A percentile compares a stretch with the other conserved stretches of the same genome.
Conservation (phyloP, 768 basidiomycete species). For the Kwoniella mangroviensis region DNA sequence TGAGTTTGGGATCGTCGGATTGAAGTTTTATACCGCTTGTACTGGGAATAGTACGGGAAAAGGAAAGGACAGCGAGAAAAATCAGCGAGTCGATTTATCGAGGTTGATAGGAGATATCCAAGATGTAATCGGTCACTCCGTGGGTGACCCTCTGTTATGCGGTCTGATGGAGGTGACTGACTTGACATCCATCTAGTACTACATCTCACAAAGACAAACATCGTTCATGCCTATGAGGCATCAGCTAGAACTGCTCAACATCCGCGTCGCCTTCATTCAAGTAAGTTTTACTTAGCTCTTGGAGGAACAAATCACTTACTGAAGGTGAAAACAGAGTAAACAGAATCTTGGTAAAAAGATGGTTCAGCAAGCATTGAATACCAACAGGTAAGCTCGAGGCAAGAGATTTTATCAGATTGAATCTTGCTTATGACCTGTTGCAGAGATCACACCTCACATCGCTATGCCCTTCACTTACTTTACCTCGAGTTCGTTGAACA, state of each 20-base stretch:
- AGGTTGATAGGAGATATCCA: conserved; percentile 30
- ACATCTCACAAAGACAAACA: conserved; percentile 17
- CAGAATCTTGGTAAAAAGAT: conserved; percentile 21
- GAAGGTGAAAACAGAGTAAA: conserved; percentile 6
- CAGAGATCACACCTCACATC: conserved; percentile 18
- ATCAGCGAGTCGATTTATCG: background rate
- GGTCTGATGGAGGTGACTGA: conserved; percentile 6
- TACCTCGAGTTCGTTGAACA: conserved; percentile 26
- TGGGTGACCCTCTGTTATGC: conserved; percentile 13
- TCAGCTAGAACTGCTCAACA: conserved; percentile 26
- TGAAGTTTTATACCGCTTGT: conserved; percentile 31
- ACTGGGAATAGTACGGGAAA: conserved; percentile 10
- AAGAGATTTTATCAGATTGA: background rate
- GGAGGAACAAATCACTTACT: background rate
- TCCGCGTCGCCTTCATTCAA: conserved; percentile 22
- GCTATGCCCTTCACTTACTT: conserved; percentile 35
- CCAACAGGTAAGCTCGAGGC: conserved; percentile 3
- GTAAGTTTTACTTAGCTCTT: conserved; percentile 3
- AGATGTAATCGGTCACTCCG: conserved; percentile 27
- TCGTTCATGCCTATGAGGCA: conserved; percentile 11
- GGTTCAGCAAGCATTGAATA: conserved; percentile 14
- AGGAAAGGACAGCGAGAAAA: conserved; percentile 6
- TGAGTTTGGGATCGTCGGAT: conserved; percentile 36
- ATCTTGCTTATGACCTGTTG: background rate
- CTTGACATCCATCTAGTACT: conserved; percentile 9